Evolutionary conservation across 805 yeast genomes (phyloP), one percentile per base, ranked within the genome.

Genomic region (Ogataea henricii): DNA sequence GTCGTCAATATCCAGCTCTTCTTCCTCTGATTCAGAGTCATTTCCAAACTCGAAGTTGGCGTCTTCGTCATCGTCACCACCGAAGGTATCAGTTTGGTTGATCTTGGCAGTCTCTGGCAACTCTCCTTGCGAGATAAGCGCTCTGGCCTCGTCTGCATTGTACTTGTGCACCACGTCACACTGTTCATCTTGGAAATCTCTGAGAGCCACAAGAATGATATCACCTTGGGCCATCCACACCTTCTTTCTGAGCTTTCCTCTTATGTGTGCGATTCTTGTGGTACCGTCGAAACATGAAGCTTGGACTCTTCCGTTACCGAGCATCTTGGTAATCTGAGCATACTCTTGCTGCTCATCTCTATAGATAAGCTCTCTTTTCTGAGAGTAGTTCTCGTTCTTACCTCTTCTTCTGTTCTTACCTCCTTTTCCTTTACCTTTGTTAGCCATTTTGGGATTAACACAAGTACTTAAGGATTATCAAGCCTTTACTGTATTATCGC

Each of bases 201-300:
- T 90, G 62, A 94, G 81, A 6, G 97, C 91, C 40, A 92, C 94
- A 66, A 94, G 77, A 59, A 94, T 89, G 62, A 94, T 94, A 69
- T 94, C 99, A 76, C 99, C 99, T 71, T 90, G 98, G 40, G 88
- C 88, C 89, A 94, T 91, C 99, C 99, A 94, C 52, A 94, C 99
- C 82, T 92, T 94, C 85, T 94, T 94, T 81, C 99, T 88, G 74
- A 94, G 81, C 69, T 94, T 94, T 63, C 99, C 99, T 80, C 99
- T 89, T 66, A 94, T 94, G 68, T 92, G 99, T 16, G 96, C 99
- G 82, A 90, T 81, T 77, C 99, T 85, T 68, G 83, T 88, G 59
- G 78, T 77, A 56, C 96, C 97, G 66, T 94, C 99, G 65, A 94
- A 94, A 75, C 99, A 94, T 43, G 83, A 70, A 46, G 96, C 97